A percentile compares a stretch with the other conserved stretches of the same genome.
These are phyloP conservation scores for Hirsutella minnesotensis DNA, from an alignment of 2,329 filamentous ascomycete species.

Conservation along the genomic window DNA sequence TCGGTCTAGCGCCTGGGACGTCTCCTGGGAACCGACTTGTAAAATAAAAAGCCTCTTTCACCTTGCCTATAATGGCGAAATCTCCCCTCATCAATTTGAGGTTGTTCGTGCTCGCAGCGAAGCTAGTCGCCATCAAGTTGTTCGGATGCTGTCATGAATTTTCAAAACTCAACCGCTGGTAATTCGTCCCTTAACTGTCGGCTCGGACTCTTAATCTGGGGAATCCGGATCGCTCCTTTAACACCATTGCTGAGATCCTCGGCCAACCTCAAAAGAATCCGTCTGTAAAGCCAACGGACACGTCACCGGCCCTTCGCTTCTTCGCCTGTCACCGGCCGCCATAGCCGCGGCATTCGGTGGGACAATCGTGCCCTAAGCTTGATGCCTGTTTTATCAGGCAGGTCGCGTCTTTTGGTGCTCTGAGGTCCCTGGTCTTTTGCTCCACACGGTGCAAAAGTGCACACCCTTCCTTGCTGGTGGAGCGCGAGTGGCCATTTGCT, in stretches of 20 bases:
- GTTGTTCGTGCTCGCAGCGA: too few species aligned
- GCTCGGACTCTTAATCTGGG: not conserved
- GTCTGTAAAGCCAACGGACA: not conserved
- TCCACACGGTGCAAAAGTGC: conserved; percentile 23
- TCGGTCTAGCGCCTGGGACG: conserved; percentile 19
- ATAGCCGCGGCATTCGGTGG: not conserved
- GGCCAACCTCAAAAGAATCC: not conserved
- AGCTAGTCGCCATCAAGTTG: too few species aligned
- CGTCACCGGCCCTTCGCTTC: not conserved
- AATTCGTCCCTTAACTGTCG: not conserved
- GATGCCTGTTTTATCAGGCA: conserved; percentile 18
- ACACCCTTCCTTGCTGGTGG: conserved; percentile 3
- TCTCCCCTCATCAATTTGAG: not conserved
- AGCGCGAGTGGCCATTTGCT: conserved; percentile 10
- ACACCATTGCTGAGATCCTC: not conserved
- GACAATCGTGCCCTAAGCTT: conserved; percentile 1
- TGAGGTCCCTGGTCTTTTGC: conserved; percentile 2
- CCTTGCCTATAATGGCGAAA: conserved; percentile 9
- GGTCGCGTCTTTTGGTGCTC: conserved; percentile 4
- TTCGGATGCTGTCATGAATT: too few species aligned
- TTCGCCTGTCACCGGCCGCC: not conserved
- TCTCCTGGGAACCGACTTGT: conserved; percentile 24
- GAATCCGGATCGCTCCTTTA: not conserved
- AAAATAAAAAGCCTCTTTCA: conserved; percentile 31
- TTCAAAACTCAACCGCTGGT: too few species aligned